Base-by-base conservation (phyloP, 306 rosid genomes). In the Morella rubra region DNA sequence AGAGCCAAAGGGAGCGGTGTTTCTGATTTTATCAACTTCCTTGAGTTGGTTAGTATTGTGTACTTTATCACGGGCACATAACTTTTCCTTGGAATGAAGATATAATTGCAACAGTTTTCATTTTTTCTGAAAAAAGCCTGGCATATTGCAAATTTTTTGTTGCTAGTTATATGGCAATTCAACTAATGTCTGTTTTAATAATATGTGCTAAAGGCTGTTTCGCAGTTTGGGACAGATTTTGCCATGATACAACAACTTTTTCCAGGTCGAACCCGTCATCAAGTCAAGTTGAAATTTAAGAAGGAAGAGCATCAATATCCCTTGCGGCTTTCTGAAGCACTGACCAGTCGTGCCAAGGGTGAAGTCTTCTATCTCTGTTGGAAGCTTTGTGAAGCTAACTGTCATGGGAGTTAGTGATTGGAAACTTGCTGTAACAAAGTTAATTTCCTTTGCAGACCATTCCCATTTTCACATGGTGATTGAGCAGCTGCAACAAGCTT, bases 171-270 rank as follows among this genome's bases (percentile, higher is more conserved):
- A 6, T 51, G 27, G 12, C 24, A 76, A 60, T 37, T 55, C 60
- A 51, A 80, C 69, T 73, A 64, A 58, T 62, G 15, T 45, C 37
- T 76, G 27, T 61, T 37, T 20, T 83, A 16, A 40, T 54, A 61
- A 40, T 54, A 61, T 69, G 55, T 70, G 50, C 72, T 76, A 44
- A 72, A 93, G 96, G 97, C 88, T 62, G 74, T 93, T 69, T 84
- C 80, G 76, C 88, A 87, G 87, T 87, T 90, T 40, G 97, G 97
- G 69, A 79, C 93, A 40, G 94, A 90, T 86, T 91, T 93, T 86
- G 77, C 84, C 72, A 78, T 89, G 94, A 87, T 93, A 74, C 91
- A 89, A 75, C 88, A 82, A 56, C 89, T 89, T 82, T 93, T 91
- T 75, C 97, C 91, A 1, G 81, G 73, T 79, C 85, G 86, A 82